Evolutionary conservation across 371 early-diverging fungal genomes (phyloP), one percentile per base, ranked within the genome.

Genomic region (Fennellomyces sp.): DNA sequence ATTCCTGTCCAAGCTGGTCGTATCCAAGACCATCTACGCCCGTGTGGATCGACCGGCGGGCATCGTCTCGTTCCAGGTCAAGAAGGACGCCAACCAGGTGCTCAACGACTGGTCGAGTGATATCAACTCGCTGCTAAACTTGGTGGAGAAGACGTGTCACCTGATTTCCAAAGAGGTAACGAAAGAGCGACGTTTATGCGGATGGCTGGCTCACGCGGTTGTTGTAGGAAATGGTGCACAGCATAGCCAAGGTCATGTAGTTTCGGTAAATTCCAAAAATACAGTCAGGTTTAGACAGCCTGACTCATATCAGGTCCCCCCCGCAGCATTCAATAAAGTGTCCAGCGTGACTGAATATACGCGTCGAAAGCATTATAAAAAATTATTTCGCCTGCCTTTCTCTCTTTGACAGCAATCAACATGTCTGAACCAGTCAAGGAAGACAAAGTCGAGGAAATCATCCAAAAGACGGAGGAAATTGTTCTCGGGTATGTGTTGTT

Each of bases 121-220:
- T 67, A 91, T 98, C 61, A 90, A 93, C 64, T 80, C 83, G 2
- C 77, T 98, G 50, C 80, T 98, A 63, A 86, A 88, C 10, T 76
- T 97, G 70, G 91, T 98, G 45, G 96, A 94, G 64, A 96, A 95
- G 84, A 97, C 97, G 17, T 91, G 91, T 58, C 98, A 97, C 78
- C 78, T 97, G 73, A 97, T 98, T 63, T 88, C 94, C 39, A 98
- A 98, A 83, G 99, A 98, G 68, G 79, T 75, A 70, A 64, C 42
- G 39, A 12, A 29, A 21, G 13, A 5, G 27, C 25, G 25, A 27
- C 23, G 19, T 15, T 38, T 8, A 12, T 53, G 3, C 5, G 10
- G 3, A 41, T 27, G 21, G 2, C 21, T 39, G 28, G 36, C 17
- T 52, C 25, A 19, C 1, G 19, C 39, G n/a, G 7, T 51, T 23